phyloP scores from a whole-genome alignment of 805 yeast genomes.

The Pichia ethanolica region DNA sequence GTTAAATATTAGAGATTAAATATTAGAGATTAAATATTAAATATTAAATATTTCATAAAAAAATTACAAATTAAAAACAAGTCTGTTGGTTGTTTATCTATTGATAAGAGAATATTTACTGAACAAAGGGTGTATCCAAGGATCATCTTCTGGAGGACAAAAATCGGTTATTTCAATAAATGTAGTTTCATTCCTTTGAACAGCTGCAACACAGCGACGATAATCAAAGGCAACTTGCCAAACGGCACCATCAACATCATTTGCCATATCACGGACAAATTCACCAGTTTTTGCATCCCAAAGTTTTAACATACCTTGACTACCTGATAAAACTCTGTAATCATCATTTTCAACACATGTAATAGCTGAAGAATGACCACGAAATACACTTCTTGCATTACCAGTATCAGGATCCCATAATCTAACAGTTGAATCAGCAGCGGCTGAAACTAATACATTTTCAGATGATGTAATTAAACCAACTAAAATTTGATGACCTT shows the following conservation, averaged over 20 bases:
- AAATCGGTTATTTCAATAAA: conserved; percentile 78
- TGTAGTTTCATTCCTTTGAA: conserved; percentile 60
- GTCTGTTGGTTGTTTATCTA: neutral
- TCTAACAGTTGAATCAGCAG: conserved; percentile 87
- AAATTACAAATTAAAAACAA: too few species aligned
- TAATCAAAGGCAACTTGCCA: conserved; percentile 93
- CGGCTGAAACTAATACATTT: conserved; percentile 80
- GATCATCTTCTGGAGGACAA: conserved; percentile 33
- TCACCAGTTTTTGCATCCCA: conserved; percentile 81
- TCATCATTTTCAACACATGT: conserved; percentile 91
- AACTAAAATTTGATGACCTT: conserved; percentile 85
- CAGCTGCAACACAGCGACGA: conserved; percentile 84
- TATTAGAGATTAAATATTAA: too few species aligned
- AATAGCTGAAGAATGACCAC: conserved; percentile 81
- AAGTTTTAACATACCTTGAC: conserved; percentile 76
- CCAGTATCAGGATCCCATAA: conserved; percentile 88
- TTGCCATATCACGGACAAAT: conserved; percentile 63
- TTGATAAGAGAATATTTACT: too few species aligned
- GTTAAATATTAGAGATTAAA: too few species aligned
- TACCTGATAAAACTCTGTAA: conserved; percentile 78
- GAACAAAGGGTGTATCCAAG: neutral
- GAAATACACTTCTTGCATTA: conserved; percentile 54
- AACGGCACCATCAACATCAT: conserved; percentile 73
- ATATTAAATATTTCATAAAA: too few species aligned
- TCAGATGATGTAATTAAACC: conserved; percentile 77